Base-by-base conservation (phyloP, 768 basidiomycete species). In the Cantharellus anzutake region DNA sequence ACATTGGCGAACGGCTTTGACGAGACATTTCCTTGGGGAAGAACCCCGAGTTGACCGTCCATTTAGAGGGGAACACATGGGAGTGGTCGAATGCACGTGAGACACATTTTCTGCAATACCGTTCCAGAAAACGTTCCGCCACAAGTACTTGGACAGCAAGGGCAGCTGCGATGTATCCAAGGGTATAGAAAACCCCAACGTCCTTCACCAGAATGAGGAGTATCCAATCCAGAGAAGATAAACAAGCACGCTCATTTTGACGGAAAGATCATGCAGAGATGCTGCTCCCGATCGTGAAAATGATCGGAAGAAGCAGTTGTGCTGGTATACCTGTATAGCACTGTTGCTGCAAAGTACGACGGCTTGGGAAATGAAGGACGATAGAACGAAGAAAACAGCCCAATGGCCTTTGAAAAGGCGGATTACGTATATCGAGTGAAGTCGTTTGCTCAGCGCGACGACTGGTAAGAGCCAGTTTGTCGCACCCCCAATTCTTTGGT, bases 11-110 rank as follows among this genome's bases (percentile, higher is more conserved):
- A 85, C 51, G 66, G 68, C 2, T 71, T 68, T 29, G 20, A 29
- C 20, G 20, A 71, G 97, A 98, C 3, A 73, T 73, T n/a, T 78
- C 73, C 68, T 92, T 86, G 37, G 76, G 73, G 2, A 99, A 63
- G 67, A 94, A 84, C 51, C 91, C 79, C 96, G 96, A 99, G 68
- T 98, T 99, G 60, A 97, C 92, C 0, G 94, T 97, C 94, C 94
- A 99, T 68, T 87, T 82, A 70, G 86, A 96, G 39, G 96, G 71
- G 72, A 99, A 99, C 4, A 82, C 76, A 11, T 94, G 83, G 2
- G 81, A 81, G 60, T 98, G 74, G 67, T 98, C 83, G 68, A 94
- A 99, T 2, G 96, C 85, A 20, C 77, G 76, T 34, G 71, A 73
- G 48, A 89, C 65, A 70, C 98, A 99, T 29, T 80, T 67, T 71